Percentiles rank a stretch among this genome's conserved stretches.
Conservation (phyloP, 140 eudicot species). For the Cichorium intybus region DNA sequence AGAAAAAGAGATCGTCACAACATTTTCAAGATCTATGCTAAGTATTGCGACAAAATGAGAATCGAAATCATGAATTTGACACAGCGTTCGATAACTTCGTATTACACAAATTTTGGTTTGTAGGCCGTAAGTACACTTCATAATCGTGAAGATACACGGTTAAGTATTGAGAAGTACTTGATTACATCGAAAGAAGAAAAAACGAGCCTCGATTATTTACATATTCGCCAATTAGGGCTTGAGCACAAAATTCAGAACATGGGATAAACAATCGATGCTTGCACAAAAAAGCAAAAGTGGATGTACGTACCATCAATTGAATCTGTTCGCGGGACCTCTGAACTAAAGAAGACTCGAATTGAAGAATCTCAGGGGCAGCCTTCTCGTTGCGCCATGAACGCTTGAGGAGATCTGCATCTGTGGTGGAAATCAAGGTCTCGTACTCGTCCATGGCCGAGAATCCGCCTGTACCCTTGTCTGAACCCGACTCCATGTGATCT, state of each 20-base stretch:
- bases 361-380: slow-evolving; percentile 86
- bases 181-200: neutral
- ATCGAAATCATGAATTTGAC: neutral
- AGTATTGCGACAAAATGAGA: neutral
- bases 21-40: too few relatives aligned
- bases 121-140: neutral
- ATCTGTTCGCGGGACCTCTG: slow-evolving; percentile 75
- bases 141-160: neutral
- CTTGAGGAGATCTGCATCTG: slow-evolving; percentile 83
- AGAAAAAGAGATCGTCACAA: neutral
- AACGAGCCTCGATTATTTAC: neutral
- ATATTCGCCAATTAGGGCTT: neutral
- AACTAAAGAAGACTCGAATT: slow-evolving; percentile 52
- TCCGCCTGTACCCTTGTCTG: slow-evolving; percentile 39
- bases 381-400: slow-evolving; percentile 92
- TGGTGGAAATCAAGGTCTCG: slow-evolving; percentile 67
- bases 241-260: neutral
- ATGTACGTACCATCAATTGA: slow-evolving; percentile 60
- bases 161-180: too few relatives aligned
- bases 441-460: slow-evolving; percentile 48
- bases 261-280: neutral
- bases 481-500: slow-evolving; percentile 44
- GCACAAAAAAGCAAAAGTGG: neutral
- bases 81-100: neutral
- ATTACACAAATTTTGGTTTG: neutral